Evolutionary conservation across 805 yeast genomes (phyloP).

Genomic region (Sporopachydermia lactativora): DNA sequence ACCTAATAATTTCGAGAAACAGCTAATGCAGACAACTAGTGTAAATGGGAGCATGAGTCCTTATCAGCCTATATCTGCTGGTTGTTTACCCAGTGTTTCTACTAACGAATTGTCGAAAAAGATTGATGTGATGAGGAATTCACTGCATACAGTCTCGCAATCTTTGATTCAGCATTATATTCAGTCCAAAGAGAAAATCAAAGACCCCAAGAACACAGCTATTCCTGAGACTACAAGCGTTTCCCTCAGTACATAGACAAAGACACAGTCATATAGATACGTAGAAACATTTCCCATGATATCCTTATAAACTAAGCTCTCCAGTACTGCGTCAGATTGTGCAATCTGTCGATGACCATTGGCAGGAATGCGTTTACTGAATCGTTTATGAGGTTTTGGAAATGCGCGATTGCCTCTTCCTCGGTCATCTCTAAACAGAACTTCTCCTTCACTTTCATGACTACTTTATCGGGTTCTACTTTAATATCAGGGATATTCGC

Average conservation of each 20-base stretch:
- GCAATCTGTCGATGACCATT: conserved; percentile 87
- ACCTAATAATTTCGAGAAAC: background rate
- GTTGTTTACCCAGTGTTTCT: conserved; percentile 1
- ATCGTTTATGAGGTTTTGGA: conserved; percentile 87
- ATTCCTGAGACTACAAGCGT: background rate
- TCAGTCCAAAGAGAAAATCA: background rate
- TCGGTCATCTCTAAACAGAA: conserved; percentile 89
- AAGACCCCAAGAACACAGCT: background rate
- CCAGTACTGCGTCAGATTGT: conserved; percentile 97
- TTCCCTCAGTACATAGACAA: background rate
- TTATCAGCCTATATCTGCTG: background rate
- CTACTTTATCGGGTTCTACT: conserved; percentile 73
- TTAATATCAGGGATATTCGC: conserved; percentile 86
- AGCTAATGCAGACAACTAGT: background rate
- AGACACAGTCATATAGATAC: background rate
- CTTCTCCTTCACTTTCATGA: conserved; percentile 85
- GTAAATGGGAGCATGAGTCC: background rate
- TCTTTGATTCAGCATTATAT: background rate
- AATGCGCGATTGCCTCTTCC: conserved; percentile 89
- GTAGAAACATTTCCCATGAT: background rate
- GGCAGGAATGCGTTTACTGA: conserved; percentile 91
- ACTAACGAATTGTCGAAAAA: background rate
- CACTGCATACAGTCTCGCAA: background rate
- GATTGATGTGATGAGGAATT: conserved; percentile 1
- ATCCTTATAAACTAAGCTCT: conserved; percentile 39